These are phyloP conservation scores for Coemansia sp. DNA, from an alignment of 192 early-diverging fungal genomes.

Conservation along the genomic window DNA sequence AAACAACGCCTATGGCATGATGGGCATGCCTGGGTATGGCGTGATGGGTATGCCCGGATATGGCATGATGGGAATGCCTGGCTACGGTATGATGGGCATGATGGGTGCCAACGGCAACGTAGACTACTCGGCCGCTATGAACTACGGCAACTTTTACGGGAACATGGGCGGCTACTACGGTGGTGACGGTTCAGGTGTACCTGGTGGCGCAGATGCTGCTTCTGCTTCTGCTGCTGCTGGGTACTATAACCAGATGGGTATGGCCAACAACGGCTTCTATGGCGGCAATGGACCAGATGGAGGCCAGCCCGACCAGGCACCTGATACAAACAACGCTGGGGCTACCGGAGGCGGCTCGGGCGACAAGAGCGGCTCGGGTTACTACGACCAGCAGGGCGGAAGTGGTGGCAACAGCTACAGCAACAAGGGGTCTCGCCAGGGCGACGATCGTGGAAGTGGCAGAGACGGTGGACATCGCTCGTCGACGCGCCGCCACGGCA, in stretches of 20 bases:
- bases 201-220: slow-evolving; percentile 12
- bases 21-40: slow-evolving; percentile 23
- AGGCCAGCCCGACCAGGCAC: slow-evolving; percentile 30
- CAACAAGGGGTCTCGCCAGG: slow-evolving; percentile 15
- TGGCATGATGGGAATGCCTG: slow-evolving; percentile 24
- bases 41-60: slow-evolving; percentile 36
- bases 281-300: slow-evolving; percentile 19
- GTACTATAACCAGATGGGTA: slow-evolving; percentile 44
- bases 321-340: background rate
- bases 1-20: slow-evolving; percentile 18
- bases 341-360: slow-evolving; percentile 1
- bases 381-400: slow-evolving; percentile 19
- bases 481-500: slow-evolving; percentile 41
- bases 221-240: slow-evolving; percentile 12
- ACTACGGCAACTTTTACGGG: slow-evolving; percentile 39
- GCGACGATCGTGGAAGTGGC: slow-evolving; percentile 19
- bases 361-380: slow-evolving; percentile 6
- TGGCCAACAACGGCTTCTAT: slow-evolving; percentile 41
- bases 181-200: slow-evolving; percentile 12
- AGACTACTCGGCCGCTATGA: slow-evolving; percentile 37
- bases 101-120: slow-evolving; percentile 17
- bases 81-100: slow-evolving; percentile 33
- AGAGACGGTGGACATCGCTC: slow-evolving; percentile 36
- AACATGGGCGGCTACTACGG: slow-evolving; percentile 37
- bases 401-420: background rate